Evolutionary conservation across 179 eudicot species (phyloP).

Genomic region (Heliamphora pulchella): DNA sequence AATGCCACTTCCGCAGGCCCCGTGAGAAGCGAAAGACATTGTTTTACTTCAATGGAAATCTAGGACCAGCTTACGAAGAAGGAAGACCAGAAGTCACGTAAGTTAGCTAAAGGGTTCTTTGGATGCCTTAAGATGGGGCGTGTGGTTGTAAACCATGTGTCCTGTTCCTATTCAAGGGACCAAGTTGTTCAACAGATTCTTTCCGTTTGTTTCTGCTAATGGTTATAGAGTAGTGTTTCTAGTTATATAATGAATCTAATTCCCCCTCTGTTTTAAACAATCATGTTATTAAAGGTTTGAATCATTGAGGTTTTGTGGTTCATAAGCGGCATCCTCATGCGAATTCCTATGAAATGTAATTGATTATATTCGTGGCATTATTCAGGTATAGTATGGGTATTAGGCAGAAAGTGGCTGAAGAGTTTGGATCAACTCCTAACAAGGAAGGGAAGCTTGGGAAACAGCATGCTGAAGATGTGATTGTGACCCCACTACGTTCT

Average conservation of each 20-base stretch:
- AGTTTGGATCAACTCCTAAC: slow-evolving; percentile 76
- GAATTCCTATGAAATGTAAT: not conserved
- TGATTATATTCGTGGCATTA: slow-evolving; percentile 11
- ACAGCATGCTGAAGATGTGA: slow-evolving; percentile 73
- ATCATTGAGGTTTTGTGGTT: not conserved
- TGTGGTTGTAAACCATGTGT: not conserved
- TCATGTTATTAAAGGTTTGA: not conserved
- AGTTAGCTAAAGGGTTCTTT: slow-evolving; percentile 27
- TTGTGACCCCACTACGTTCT: slow-evolving; percentile 70
- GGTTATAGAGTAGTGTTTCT: not conserved
- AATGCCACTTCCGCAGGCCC: slow-evolving; percentile 44
- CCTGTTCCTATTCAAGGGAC: not conserved
- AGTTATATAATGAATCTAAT: not conserved
- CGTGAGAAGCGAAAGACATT: slow-evolving; percentile 60
- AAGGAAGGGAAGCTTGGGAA: slow-evolving; percentile 81
- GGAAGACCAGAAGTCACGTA: slow-evolving; percentile 90
- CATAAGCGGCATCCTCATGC: not conserved
- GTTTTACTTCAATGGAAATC: slow-evolving; percentile 92
- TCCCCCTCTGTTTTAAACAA: not conserved
- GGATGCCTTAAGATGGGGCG: not conserved
- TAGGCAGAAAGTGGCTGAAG: slow-evolving; percentile 78
- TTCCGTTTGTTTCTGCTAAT: not conserved
- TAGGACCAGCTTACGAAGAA: slow-evolving; percentile 74
- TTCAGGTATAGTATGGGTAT: slow-evolving; percentile 98
- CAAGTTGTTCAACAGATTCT: not conserved